These are phyloP conservation scores for Colletotrichum plurivorum DNA, from an alignment of 2,329 filamentous ascomycete species.

Conservation along the genomic window DNA sequence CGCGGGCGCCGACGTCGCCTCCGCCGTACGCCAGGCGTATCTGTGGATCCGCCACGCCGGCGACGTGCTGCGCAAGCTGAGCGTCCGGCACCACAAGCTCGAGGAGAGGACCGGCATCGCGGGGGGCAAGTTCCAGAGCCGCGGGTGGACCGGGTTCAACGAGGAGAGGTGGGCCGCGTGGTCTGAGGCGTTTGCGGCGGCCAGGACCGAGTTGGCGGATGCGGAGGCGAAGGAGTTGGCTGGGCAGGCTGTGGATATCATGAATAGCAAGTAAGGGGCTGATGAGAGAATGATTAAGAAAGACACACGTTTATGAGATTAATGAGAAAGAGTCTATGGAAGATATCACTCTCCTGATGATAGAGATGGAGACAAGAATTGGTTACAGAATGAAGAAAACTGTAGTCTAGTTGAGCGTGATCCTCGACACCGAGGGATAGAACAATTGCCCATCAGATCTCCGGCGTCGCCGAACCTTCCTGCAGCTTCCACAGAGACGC, in stretches of 20 bases:
- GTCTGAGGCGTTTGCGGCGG: conserved; percentile 41
- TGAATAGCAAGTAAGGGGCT: conserved; percentile 18
- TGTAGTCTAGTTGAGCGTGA: too few species aligned
- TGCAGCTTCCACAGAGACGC: conserved; percentile 30
- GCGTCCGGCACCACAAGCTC: conserved; percentile 28
- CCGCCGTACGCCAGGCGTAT: conserved; percentile 42
- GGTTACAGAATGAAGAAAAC: too few species aligned
- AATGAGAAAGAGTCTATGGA: neutral
- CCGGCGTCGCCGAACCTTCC: conserved; percentile 5
- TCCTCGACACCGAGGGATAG: too few species aligned
- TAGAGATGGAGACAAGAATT: too few species aligned
- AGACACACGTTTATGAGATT: neutral
- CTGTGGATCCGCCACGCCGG: conserved; percentile 45
- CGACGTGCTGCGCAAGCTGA: conserved; percentile 39
- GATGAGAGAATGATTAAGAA: neutral
- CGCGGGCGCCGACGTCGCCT: neutral
- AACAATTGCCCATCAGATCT: too few species aligned
- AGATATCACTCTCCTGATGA: neutral
- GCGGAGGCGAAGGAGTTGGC: conserved; percentile 4
- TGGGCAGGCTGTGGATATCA: conserved; percentile 8
- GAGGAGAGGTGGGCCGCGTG: conserved; percentile 46
- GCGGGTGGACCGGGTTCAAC: conserved; percentile 47
- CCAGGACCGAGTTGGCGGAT: neutral
- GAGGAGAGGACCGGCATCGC: conserved; percentile 40
- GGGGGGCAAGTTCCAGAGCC: conserved; percentile 41